These are phyloP conservation scores for Barbarea vulgaris DNA, from an alignment of 345 rosid species.

Conservation along the genomic window DNA sequence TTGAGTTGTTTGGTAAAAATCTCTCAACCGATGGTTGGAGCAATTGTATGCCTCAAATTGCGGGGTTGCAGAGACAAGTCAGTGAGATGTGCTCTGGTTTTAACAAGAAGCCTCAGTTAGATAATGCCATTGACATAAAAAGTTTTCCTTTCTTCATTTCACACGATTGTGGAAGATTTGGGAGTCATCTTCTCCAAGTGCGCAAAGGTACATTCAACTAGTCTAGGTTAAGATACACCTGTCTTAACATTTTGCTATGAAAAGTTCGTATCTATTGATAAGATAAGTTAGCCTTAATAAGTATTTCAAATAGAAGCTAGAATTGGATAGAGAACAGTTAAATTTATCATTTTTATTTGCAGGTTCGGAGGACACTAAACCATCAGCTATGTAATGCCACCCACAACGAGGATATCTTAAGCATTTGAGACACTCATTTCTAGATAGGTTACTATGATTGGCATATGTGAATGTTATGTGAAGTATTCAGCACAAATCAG, in stretches of 20 bases:
- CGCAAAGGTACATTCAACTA: slow-evolving; percentile 50
- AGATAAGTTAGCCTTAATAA: background rate
- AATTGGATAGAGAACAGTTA: slow-evolving; percentile 2
- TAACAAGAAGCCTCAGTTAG: slow-evolving; percentile 41
- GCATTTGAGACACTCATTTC: background rate
- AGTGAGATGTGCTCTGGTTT: slow-evolving; percentile 48
- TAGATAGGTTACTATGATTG: background rate
- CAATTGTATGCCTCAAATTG: slow-evolving; percentile 43
- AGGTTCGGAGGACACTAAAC: slow-evolving; percentile 19
- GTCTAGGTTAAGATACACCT: background rate
- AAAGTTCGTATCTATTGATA: background rate
- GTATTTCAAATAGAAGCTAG: background rate
- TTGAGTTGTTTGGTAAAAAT: slow-evolving; percentile 43
- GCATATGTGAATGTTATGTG: background rate
- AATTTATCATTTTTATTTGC: background rate
- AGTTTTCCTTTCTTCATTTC: slow-evolving; percentile 44
- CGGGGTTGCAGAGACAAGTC: slow-evolving; percentile 54
- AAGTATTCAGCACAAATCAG: slow-evolving; percentile 5
- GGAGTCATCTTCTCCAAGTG: slow-evolving; percentile 43
- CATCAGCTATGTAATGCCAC: slow-evolving; percentile 17
- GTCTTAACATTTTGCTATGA: background rate
- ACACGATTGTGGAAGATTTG: slow-evolving; percentile 50
- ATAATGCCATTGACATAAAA: slow-evolving; percentile 41
- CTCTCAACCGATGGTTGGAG: slow-evolving; percentile 47
- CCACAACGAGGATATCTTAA: slow-evolving; percentile 2